These are phyloP conservation scores for Saturnispora zaruensis DNA, from an alignment of 805 yeast genomes.

Conservation along the genomic window DNA sequence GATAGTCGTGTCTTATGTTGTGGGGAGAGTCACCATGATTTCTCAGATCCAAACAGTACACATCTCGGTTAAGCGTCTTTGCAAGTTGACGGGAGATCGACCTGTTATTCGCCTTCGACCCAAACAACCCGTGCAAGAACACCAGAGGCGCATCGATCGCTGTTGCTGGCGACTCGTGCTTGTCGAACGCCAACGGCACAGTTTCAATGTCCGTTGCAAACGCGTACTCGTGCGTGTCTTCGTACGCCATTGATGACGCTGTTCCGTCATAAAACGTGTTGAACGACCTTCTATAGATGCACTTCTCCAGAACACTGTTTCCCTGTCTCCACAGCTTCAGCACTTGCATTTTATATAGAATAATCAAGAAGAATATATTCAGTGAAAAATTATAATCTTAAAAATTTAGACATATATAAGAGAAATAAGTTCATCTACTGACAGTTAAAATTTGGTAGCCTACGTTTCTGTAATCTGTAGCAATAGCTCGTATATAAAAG, in stretches of 20 bases:
- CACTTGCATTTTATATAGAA: not conserved
- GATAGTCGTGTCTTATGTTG: slow-evolving; percentile 60
- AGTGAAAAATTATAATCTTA: not conserved
- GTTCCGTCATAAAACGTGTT: slow-evolving; percentile 23
- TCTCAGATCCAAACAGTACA: slow-evolving; percentile 68
- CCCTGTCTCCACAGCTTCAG: not conserved
- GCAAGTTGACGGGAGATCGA: slow-evolving; percentile 61
- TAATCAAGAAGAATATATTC: not conserved
- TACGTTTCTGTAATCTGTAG: too few species aligned
- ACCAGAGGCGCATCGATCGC: slow-evolving; percentile 46
- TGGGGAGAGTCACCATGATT: slow-evolving; percentile 95
- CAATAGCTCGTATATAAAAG: too few species aligned
- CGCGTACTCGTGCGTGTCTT: slow-evolving; percentile 16
- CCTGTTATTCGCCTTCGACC: slow-evolving; percentile 72
- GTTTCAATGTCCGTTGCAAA: slow-evolving; percentile 36
- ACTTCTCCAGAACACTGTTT: not conserved
- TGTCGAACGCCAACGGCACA: slow-evolving; percentile 49
- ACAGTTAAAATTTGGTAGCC: too few species aligned
- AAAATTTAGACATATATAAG: not conserved
- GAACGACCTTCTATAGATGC: not conserved
- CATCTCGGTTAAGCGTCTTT: slow-evolving; percentile 41
- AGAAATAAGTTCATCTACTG: too few species aligned
- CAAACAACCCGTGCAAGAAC: slow-evolving; percentile 84
- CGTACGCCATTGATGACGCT: slow-evolving; percentile 16
- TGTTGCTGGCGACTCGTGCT: slow-evolving; percentile 22